Conservation (phyloP, 2,329 filamentous ascomycete species). For the Cytospora piceae region DNA sequence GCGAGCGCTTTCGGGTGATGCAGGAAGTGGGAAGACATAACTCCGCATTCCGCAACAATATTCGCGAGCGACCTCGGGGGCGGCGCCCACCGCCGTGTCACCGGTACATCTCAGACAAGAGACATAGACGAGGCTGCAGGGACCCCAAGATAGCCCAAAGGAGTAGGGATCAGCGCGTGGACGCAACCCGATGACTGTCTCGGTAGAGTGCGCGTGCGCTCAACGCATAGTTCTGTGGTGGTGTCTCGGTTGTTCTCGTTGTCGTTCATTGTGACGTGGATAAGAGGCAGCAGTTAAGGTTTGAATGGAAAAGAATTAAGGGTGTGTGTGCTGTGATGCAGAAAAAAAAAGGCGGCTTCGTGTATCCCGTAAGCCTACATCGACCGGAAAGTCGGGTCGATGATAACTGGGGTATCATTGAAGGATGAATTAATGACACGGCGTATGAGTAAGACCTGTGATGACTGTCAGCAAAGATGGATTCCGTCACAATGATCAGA, state of each 20-base stretch:
- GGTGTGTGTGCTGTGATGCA: neutral
- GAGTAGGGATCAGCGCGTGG: slow-evolving; percentile 22
- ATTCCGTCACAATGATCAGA: slow-evolving; percentile 1
- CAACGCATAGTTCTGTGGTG: slow-evolving; percentile 14
- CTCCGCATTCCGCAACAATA: slow-evolving; percentile 22
- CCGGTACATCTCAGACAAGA: neutral
- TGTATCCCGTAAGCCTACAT: slow-evolving; percentile 14
- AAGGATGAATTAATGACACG: slow-evolving; percentile 13
- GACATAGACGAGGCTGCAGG: slow-evolving; percentile 16
- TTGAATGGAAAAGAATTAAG: slow-evolving; percentile 9
- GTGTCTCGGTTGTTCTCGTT: slow-evolving; percentile 4
- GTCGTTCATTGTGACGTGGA: neutral
- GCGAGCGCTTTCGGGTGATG: neutral
- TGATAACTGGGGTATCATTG: slow-evolving; percentile 7
- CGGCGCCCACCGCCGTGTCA: slow-evolving; percentile 17
- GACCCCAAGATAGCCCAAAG: slow-evolving; percentile 5
- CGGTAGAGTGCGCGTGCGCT: slow-evolving; percentile 20
- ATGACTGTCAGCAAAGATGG: slow-evolving; percentile 26
- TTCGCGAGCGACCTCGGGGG: slow-evolving; percentile 5
- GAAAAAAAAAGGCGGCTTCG: slow-evolving; percentile 8
- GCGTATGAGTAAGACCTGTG: slow-evolving; percentile 23
- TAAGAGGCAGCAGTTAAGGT: neutral
- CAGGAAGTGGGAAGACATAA: neutral
- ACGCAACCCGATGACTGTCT: slow-evolving; percentile 23
- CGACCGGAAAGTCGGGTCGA: slow-evolving; percentile 7